A percentile compares a stretch with the other conserved stretches of the same genome.
These are phyloP conservation scores for Corymbia calophylla DNA, from an alignment of 441 rosid species.

Conservation along the genomic window DNA sequence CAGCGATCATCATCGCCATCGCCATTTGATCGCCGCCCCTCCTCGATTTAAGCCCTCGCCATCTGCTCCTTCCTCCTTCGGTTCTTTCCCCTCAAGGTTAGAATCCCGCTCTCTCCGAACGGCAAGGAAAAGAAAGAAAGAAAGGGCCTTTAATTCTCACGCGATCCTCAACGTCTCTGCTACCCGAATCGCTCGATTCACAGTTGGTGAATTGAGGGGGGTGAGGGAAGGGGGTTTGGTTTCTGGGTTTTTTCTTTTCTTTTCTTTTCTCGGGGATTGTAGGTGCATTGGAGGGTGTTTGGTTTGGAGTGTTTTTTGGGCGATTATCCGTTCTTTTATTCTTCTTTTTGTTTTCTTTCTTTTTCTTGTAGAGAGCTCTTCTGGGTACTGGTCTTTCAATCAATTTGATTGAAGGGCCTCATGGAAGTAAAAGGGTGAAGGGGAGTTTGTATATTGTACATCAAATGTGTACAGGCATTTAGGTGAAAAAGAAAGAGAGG, in stretches of 20 bases:
- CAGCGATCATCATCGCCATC: too few relatives aligned
- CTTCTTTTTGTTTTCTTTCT: not conserved
- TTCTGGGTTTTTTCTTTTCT: not conserved
- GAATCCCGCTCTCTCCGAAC: conserved; percentile 25
- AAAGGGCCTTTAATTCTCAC: not conserved
- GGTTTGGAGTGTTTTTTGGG: not conserved
- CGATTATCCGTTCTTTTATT: not conserved
- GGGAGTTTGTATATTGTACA: not conserved
- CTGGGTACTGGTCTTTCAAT: not conserved
- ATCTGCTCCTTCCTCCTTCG: conserved; percentile 5
- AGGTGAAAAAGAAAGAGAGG: not conserved
- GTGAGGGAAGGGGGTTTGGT: not conserved
- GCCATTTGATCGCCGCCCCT: too few relatives aligned
- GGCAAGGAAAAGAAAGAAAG: not conserved
- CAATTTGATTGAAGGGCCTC: not conserved
- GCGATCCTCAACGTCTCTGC: not conserved
- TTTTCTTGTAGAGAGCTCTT: not conserved
- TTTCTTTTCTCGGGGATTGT: not conserved
- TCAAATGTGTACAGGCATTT: not conserved
- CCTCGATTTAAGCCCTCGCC: too few relatives aligned
- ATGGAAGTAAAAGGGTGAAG: not conserved
- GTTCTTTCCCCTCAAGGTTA: conserved; percentile 30
- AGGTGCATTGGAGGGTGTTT: not conserved
- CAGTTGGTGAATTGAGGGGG: not conserved
- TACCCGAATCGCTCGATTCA: not conserved